Percentiles rank a stretch among this genome's conserved stretches.
Evolutionary conservation across 495 filamentous ascomycete genomes (phyloP).

Genomic region (Pyrenula aspistea): DNA sequence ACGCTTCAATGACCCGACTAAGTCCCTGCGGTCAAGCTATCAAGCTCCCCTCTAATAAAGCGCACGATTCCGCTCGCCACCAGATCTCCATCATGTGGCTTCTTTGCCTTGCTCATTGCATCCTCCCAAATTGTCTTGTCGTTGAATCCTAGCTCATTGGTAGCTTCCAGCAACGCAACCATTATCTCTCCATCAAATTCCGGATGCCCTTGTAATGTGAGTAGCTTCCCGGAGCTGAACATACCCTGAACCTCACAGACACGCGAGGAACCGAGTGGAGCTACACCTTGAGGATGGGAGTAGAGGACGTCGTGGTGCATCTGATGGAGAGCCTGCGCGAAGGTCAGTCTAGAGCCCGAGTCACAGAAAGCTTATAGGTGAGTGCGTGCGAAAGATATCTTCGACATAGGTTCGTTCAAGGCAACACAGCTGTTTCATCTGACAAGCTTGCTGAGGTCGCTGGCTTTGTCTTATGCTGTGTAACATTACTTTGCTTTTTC

Average conservation of each 20-base stretch:
- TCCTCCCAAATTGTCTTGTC: conserved; percentile 6
- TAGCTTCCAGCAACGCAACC: neutral
- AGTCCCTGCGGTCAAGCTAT: neutral
- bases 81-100: neutral
- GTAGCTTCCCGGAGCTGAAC: neutral
- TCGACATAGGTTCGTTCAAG: conserved; percentile 21
- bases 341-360: neutral
- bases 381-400: neutral
- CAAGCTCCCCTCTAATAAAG: neutral
- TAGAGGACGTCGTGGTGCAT: conserved; percentile 1
- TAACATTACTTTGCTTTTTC: neutral
- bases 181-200: neutral
- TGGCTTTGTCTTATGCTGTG: neutral
- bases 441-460: neutral
- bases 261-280: neutral
- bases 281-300: neutral
- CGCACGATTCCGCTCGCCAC: neutral
- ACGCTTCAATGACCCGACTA: neutral
- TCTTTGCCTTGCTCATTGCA: conserved; percentile 7
- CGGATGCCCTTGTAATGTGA: neutral
- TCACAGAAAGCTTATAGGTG: neutral
- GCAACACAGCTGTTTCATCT: neutral
- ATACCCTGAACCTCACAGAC: neutral
- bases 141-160: neutral
- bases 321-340: neutral